Evolutionary conservation across 768 basidiomycete genomes (phyloP).

Genomic region (Mycena chlorophos): DNA sequence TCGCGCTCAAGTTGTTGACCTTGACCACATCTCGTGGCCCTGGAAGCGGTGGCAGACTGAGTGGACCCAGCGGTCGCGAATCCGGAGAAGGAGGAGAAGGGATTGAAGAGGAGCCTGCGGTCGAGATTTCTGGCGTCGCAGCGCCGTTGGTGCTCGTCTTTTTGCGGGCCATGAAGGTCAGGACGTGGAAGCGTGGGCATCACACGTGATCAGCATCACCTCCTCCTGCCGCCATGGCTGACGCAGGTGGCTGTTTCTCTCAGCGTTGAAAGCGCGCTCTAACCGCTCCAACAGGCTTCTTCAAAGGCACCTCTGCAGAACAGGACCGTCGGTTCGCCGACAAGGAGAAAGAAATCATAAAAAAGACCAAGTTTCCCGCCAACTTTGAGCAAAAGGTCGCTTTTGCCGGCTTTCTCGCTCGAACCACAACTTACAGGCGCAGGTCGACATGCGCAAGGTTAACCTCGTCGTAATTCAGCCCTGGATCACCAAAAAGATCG

Average conservation of each 20-base stretch:
- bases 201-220: too few species aligned
- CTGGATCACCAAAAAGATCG: conserved; percentile 93
- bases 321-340: conserved; percentile 93
- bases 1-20: conserved; percentile 57
- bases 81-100: conserved; percentile 17
- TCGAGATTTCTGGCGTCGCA: conserved; percentile 14
- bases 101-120: not conserved
- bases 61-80: conserved; percentile 19
- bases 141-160: conserved; percentile 6
- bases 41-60: conserved; percentile 17
- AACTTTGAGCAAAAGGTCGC: conserved; percentile 84
- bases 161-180: conserved; percentile 3
- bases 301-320: conserved; percentile 89
- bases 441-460: conserved; percentile 96
- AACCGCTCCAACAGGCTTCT: conserved; percentile 59
- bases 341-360: conserved; percentile 90
- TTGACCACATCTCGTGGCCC: conserved; percentile 52
- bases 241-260: conserved; percentile 44
- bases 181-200: not conserved
- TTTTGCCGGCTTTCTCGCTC: not conserved
- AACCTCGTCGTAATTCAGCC: conserved; percentile 89
- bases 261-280: conserved; percentile 8
- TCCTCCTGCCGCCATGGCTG: conserved; percentile 46
- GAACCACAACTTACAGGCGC: not conserved
- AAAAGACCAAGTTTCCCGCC: conserved; percentile 85